Conservation (phyloP, 305 asterid genomes). For the Solanum hybrid region DNA sequence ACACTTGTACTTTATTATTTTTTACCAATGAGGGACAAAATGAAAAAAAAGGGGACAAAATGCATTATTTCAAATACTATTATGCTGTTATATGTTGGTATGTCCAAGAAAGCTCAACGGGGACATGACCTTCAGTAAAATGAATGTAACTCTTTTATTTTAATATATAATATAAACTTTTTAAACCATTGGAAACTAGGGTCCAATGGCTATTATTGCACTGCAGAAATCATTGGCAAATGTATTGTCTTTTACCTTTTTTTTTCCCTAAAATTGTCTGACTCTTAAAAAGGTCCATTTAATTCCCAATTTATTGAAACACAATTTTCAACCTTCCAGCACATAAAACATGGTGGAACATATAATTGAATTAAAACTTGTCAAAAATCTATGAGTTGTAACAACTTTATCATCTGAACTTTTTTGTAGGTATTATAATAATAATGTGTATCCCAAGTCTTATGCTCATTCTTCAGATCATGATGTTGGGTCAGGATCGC, state of each 20-base stretch:
- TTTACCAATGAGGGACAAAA: too few species aligned
- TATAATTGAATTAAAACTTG: too few species aligned
- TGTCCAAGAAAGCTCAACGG: background rate
- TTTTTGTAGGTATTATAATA: background rate
- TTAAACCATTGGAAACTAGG: background rate
- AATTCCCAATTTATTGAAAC: background rate
- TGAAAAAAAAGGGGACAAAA: too few species aligned
- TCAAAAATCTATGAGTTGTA: too few species aligned
- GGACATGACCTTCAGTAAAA: background rate
- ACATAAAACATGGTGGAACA: background rate
- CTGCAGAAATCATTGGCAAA: background rate
- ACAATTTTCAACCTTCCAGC: too few species aligned
- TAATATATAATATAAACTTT: too few species aligned
- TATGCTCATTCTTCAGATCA: rapidly evolving
- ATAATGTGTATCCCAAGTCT: background rate
- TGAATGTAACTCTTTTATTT: too few species aligned
- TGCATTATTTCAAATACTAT: too few species aligned
- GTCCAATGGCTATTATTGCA: background rate
- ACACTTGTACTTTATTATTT: too few species aligned
- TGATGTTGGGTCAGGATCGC: slow-evolving; percentile 85
- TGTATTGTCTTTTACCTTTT: background rate
- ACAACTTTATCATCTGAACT: rapidly evolving
- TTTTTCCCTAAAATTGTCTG: background rate
- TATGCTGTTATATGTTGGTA: too few species aligned
- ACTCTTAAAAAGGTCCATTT: background rate